Evolutionary conservation across 768 basidiomycete species (phyloP).

Genomic region (Mycena vitilis): DNA sequence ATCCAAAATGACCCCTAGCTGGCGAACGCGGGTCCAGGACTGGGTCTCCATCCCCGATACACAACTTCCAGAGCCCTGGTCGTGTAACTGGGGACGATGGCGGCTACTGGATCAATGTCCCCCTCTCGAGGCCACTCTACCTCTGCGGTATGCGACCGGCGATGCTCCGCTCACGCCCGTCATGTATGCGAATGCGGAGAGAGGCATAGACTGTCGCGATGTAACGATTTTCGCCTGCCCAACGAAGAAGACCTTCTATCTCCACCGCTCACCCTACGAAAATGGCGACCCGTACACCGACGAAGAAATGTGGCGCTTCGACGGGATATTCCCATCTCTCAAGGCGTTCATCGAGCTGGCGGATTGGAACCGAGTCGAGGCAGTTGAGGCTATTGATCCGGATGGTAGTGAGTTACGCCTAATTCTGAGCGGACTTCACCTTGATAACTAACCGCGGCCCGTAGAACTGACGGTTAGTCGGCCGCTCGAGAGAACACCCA

Average conservation of each 20-base stretch:
- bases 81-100: slow-evolving; percentile 6
- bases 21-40: background rate
- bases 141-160: slow-evolving; percentile 4
- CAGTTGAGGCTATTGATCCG: background rate
- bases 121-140: background rate
- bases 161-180: background rate
- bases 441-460: background rate
- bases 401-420: background rate
- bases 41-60: slow-evolving; percentile 3
- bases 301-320: slow-evolving; percentile 7
- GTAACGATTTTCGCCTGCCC: background rate
- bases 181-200: background rate
- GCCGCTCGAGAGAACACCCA: background rate
- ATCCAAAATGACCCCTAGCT: background rate
- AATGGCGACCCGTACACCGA: background rate
- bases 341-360: slow-evolving; percentile 4
- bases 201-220: background rate
- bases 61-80: slow-evolving; percentile 1
- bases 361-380: slow-evolving; percentile 13
- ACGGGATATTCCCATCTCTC: slow-evolving; percentile 1
- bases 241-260: background rate
- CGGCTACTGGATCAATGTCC: background rate
- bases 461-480: background rate
- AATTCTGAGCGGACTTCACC: background rate
- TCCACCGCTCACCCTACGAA: background rate